Conservation (phyloP, 495 filamentous ascomycete species). For the Astrothelium macrocarpum region DNA sequence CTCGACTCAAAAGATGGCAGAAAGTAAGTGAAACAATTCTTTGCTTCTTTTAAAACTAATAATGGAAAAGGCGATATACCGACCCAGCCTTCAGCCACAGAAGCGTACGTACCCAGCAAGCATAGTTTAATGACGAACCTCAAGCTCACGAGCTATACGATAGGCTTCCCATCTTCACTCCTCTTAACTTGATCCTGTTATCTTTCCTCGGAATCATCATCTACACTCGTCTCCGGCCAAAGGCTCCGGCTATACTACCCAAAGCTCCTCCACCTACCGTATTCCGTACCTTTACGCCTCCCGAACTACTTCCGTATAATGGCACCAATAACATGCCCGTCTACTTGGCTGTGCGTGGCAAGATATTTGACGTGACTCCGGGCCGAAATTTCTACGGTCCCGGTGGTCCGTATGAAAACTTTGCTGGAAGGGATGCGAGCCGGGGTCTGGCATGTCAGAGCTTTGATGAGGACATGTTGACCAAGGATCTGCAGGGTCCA, state of each 20-base stretch:
- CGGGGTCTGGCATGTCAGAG: slow-evolving; percentile 82
- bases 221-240: slow-evolving; percentile 42
- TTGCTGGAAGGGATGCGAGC: slow-evolving; percentile 88
- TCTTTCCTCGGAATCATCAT: slow-evolving; percentile 38
- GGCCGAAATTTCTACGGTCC: slow-evolving; percentile 91
- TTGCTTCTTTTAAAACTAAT: neutral
- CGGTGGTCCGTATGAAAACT: slow-evolving; percentile 86
- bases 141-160: neutral
- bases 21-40: neutral
- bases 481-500: slow-evolving; percentile 77
- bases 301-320: slow-evolving; percentile 77
- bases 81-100: neutral
- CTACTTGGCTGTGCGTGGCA: slow-evolving; percentile 74
- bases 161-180: slow-evolving; percentile 13
- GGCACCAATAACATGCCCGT: slow-evolving; percentile 64
- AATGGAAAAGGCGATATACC: neutral
- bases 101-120: neutral
- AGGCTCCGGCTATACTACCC: slow-evolving; percentile 49
- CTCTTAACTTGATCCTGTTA: slow-evolving; percentile 31
- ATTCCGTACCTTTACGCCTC: slow-evolving; percentile 86
- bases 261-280: slow-evolving; percentile 63
- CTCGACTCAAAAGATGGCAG: neutral
- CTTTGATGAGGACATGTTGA: slow-evolving; percentile 95
- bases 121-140: neutral
- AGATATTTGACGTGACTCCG: slow-evolving; percentile 76